Evolutionary conservation across 2,329 filamentous ascomycete species (phyloP), one percentile per base, ranked within the genome.

Genomic region (Sphaerostilbella broomeana): DNA sequence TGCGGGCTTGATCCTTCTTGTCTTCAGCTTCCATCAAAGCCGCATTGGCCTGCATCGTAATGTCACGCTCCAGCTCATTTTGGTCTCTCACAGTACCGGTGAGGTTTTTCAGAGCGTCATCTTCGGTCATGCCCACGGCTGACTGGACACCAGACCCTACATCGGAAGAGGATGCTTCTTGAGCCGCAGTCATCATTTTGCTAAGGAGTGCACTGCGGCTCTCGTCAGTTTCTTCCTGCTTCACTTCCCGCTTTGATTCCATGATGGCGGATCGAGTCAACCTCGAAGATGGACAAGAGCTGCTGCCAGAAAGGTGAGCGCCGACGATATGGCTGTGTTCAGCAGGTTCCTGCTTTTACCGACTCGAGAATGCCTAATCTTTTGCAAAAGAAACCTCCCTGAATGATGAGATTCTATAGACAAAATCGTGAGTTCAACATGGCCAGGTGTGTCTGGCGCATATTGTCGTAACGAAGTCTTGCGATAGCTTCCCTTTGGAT

Each of bases 51-150:
- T 82, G 73, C 12, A 70, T 58, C 1, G 75, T 75, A 47, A 97
- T 94, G 54, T 95, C 88, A 46, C 87, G 76, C 61, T 95, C 90
- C 15, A 97, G 67, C 43, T 95, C 89, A 64, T 89, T 82, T 59
- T 97, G 90, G 53, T 95, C 80, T 42, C 86, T 79, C 16, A 92
- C 78, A 42, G 81, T 73, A 36, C 79, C 75, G 4, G 82, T 79
- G 27, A 88, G 64, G 29, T 73, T 73, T 42, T 71, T 68, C 19
- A 88, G 64, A 15, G 75, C 73, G 36, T 70, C 69, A 28, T 73
- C 72, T 53, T 85, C 81, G 46, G 78, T 75, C 42, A 73, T 57
- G 5, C 48, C 55, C 10, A 52, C 51, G 8, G 42, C 30, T 37
- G 43, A 30, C 24, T 42, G 35, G 15, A 40, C 32, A n/a, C 36